Percentiles rank a stretch among this genome's conserved stretches.
Evolutionary conservation across 2,329 filamentous ascomycete species (phyloP).

Genomic region (Acrocalymma vagum): DNA sequence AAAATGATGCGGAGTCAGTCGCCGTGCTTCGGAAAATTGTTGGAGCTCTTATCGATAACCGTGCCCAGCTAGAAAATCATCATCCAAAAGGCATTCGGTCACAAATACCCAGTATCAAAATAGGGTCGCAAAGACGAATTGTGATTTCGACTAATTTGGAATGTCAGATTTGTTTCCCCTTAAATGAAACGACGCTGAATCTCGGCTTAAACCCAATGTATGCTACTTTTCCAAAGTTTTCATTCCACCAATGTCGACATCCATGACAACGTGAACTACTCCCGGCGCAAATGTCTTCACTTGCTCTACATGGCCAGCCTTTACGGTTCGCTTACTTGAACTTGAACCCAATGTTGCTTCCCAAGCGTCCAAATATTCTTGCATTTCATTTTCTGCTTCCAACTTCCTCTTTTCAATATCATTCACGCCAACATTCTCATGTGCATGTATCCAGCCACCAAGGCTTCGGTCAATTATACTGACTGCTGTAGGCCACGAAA

Average conservation of each 20-base stretch:
- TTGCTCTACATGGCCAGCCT: conserved; percentile 59
- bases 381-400: conserved; percentile 52
- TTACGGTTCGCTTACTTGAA: conserved; percentile 12
- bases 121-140: too few relatives aligned
- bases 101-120: too few relatives aligned
- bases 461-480: conserved; percentile 52
- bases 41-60: too few relatives aligned
- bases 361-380: conserved; percentile 45
- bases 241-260: conserved; percentile 51
- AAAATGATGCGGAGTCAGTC: too few relatives aligned
- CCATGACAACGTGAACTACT: conserved; percentile 69
- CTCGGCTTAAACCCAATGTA: too few relatives aligned
- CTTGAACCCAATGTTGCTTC: conserved; percentile 1
- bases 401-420: conserved; percentile 32
- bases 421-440: conserved; percentile 64
- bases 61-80: too few relatives aligned
- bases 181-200: too few relatives aligned
- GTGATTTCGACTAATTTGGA: too few relatives aligned
- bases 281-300: conserved; percentile 71
- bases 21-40: too few relatives aligned
- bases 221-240: conserved; percentile 5
- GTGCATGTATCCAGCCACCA: conserved; percentile 67
- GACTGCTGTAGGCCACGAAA: conserved; percentile 60
- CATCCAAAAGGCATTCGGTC: too few relatives aligned
- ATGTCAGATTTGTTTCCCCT: too few relatives aligned